A percentile compares a stretch with the other conserved stretches of the same genome.
These are phyloP conservation scores for Cutaneotrichosporon sp. DNA, from an alignment of 1,284 basidiomycete species.

Conservation along the genomic window DNA sequence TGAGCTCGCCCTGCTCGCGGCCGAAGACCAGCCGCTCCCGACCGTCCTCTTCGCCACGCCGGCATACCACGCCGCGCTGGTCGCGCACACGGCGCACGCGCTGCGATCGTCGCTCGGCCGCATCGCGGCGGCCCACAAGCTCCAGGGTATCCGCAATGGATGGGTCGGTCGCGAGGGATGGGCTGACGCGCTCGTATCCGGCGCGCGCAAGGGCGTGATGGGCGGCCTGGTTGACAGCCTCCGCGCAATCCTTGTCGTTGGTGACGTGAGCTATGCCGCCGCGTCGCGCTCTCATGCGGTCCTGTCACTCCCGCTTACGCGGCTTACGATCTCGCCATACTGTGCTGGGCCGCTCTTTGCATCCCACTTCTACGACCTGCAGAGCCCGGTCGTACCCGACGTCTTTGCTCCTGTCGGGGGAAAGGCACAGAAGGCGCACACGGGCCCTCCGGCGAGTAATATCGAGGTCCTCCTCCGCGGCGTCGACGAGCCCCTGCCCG, in stretches of 20 bases:
- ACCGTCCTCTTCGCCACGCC: conserved; percentile 37
- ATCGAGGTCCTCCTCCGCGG: conserved; percentile 44
- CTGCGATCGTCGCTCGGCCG: conserved; percentile 25
- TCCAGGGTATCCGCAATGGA: conserved; percentile 35
- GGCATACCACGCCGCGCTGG: conserved; percentile 5
- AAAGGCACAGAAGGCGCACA: conserved; percentile 28
- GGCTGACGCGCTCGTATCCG: conserved; percentile 38
- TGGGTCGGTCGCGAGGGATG: conserved; percentile 35
- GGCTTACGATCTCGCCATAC: conserved; percentile 33
- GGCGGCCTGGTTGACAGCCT: conserved; percentile 32
- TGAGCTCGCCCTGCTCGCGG: conserved; percentile 31
- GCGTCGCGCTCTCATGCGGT: conserved; percentile 39
- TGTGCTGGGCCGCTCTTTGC: conserved; percentile 44
- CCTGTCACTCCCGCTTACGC: conserved; percentile 44
- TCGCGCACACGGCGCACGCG: conserved; percentile 6
- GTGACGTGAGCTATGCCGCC: conserved; percentile 28
- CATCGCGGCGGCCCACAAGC: conserved; percentile 41
- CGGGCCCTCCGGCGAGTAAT: conserved; percentile 47
- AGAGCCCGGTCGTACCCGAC: conserved; percentile 32
- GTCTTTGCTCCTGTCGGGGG: conserved; percentile 19
- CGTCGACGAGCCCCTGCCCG: conserved; percentile 25
- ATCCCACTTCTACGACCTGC: conserved; percentile 48
- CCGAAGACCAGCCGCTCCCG: conserved; percentile 31
- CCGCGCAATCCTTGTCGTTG: conserved; percentile 9
- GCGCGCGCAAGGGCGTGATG: conserved; percentile 30